Evolutionary conservation across 2,329 filamentous ascomycete genomes (phyloP).

Genomic region (Alternaria incomplexa): DNA sequence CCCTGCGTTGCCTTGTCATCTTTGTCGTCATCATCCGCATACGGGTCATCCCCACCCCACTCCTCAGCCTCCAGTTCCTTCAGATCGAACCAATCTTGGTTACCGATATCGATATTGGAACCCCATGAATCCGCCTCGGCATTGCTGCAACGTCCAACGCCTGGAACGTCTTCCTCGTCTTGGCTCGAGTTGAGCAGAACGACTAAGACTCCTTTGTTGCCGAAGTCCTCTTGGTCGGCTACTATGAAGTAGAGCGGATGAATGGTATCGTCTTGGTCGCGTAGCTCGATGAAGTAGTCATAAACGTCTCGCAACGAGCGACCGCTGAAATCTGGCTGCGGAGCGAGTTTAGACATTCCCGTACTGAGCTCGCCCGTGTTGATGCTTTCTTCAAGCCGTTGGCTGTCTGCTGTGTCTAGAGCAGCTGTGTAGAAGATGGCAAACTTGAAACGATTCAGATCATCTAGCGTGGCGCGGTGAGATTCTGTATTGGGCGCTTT

Average conservation of each 20-base stretch:
- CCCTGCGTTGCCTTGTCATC: not conserved
- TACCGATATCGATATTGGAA: not conserved
- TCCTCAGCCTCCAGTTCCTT: not conserved
- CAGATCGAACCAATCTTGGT: slow-evolving; percentile 5
- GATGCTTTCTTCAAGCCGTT: not conserved
- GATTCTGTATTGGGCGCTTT: not conserved
- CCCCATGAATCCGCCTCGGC: slow-evolving; percentile 2
- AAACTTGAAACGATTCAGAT: not conserved
- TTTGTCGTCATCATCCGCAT: not conserved
- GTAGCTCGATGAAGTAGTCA: not conserved
- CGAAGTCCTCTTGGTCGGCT: not conserved
- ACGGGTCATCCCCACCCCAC: not conserved
- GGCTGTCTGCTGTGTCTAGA: not conserved
- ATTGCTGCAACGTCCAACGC: not conserved
- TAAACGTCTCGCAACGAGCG: slow-evolving; percentile 4
- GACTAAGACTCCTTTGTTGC: not conserved
- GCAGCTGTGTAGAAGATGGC: not conserved
- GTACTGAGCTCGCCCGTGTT: not conserved
- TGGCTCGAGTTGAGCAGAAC: slow-evolving; percentile 1
- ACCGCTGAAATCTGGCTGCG: slow-evolving; percentile 1
- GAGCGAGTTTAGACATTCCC: not conserved
- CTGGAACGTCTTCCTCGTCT: not conserved
- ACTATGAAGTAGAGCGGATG: slow-evolving; percentile 4
- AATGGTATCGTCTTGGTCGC: slow-evolving; percentile 2
- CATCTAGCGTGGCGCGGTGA: not conserved